These are phyloP conservation scores for Gracilaria caudata DNA, from an alignment of 23 red algal species.

Conservation along the genomic window DNA sequence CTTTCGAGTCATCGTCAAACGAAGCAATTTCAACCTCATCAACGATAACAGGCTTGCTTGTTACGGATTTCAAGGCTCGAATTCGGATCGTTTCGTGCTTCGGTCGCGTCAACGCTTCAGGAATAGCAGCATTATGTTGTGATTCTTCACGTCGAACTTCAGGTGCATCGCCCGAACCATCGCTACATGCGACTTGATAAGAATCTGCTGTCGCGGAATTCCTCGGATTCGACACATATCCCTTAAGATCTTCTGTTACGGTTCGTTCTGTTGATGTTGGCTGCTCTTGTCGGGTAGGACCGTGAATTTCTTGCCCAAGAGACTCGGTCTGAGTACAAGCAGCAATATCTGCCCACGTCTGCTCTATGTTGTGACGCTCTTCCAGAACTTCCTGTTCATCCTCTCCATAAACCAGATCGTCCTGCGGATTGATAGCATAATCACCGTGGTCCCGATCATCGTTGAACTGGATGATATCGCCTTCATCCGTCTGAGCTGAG, in stretches of 20 bases:
- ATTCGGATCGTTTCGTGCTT: background rate
- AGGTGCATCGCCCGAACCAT: background rate
- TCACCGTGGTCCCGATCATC: conserved; percentile 10
- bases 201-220: background rate
- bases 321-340: conserved; percentile 60
- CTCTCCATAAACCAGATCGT: conserved; percentile 32
- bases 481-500: conserved; percentile 27
- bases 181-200: conserved; percentile 6
- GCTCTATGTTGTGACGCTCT: conserved; percentile 39
- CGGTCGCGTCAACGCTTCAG: background rate
- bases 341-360: conserved; percentile 57
- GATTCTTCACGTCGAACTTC: background rate
- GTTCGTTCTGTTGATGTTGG: conserved; percentile 29
- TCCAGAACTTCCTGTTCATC: conserved; percentile 33
- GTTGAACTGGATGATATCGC: conserved; percentile 36
- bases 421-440: conserved; percentile 11
- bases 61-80: background rate
- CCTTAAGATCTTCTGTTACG: background rate
- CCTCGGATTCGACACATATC: background rate
- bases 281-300: background rate
- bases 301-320: background rate
- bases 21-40: conserved; percentile 31
- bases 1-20: background rate
- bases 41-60: conserved; percentile 7
- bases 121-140: background rate